Base-by-base conservation (phyloP, 495 filamentous ascomycete species). In the Neurospora sp. region DNA sequence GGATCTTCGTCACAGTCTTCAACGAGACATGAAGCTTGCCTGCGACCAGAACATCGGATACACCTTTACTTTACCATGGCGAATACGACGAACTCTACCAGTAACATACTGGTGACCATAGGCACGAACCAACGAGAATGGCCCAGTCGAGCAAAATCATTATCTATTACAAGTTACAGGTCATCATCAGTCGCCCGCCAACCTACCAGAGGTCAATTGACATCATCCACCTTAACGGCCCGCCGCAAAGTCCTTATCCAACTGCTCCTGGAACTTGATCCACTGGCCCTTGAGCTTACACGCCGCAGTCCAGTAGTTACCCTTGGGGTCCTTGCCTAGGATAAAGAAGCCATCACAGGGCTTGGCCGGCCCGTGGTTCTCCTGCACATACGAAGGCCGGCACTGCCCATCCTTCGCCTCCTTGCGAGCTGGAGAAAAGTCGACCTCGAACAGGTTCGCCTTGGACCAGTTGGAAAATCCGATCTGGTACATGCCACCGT, bases 281-380 rank as follows among this genome's bases (percentile, higher is more conserved):
- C 83, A 84, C 9, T 79, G 74, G 1, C 81, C 78, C 72, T 73
- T 79, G 20, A 76, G 71, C 78, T 83, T 76, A 71, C 76, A 82
- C 8, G 82, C 82, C 2, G 78, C 76, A 8, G 83, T 72, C 86
- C 84, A 86, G 69, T 86, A 88, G 75, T 87, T 87, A 2, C 84
- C 86, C 39, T 81, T 80, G 16, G 75, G 77, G 74, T 87, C 86
- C 77, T 87, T 86, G 1, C 86, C 86, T 11, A 87, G 71, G 31
- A 87, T 81, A 39, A 80, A 77, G 75, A 83, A 80, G 54, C 79
- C 81, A 69, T 82, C 75, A 42, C 74, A 73, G 7, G 76, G 75
- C 31, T 79, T 79, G 69, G 79, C 72, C 8, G 79, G 77, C 7
- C 75, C 76, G 27, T 81, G 81, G 70, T 79, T 82, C 23, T 80